Base-by-base conservation (phyloP, 768 basidiomycete species). In the Nevesoporus exiguus region DNA sequence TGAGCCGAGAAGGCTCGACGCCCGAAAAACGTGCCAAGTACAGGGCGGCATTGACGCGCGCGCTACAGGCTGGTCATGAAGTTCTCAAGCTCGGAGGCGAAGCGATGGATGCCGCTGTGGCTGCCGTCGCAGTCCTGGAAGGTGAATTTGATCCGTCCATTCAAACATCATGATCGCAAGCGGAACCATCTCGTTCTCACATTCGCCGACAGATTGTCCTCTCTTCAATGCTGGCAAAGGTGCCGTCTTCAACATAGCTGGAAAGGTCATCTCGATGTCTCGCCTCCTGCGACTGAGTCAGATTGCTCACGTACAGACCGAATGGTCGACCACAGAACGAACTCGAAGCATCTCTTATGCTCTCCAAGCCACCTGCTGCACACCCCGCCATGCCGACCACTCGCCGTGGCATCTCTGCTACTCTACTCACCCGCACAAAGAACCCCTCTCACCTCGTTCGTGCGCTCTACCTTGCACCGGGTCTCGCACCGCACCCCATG, bases 211-310 rank as follows among this genome's bases (percentile, higher is more conserved):
- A 91, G 90, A 93, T 62, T 81, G 78, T 55, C 84, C 87, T 8
- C 70, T 93, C 17, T 92, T 93, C 73, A 93, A 93, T 61, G 72
- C 84, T 27, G 89, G 81, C 19, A 88, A 86, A 61, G 90, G 91
- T 4, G 86, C 90, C 9, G 90, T 93, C 17, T 93, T 90, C 73
- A 93, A 92, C 60, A 72, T 79, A 11, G 88, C 74, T 9, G 90
- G 90, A 42, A 90, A 90, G 77, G 89, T 88, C 51, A 44, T 68
- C 21, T 29, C 22, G n/a, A n/a, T 34, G 2, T 13, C 22, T 30
- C 19, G 11, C 17, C 33, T 19, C 10, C 4, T 5, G 11, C 34
- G 2, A 41, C 39, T 7, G 10, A n/a, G n/a, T 24, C 14, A 27
- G 34, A 29, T 51, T 15, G 29, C 34, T 52, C 43, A 53, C 47